Percentiles rank a stretch among this genome's conserved stretches.
Conservation (phyloP, 805 yeast genomes). For the Kodamaea lidongshanica region DNA sequence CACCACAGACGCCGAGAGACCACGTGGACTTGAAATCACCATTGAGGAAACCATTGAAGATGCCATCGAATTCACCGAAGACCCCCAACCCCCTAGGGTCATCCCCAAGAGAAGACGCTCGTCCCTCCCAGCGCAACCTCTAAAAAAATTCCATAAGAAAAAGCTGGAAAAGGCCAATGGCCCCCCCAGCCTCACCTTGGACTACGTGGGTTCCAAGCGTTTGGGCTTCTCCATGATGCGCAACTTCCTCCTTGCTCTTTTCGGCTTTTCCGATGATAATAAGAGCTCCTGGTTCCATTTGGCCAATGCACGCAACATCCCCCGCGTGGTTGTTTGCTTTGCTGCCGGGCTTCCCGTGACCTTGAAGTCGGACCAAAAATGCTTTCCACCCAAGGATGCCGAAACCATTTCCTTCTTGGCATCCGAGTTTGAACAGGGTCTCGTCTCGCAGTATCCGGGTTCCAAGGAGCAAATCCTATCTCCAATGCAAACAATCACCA, state of each 20-base stretch:
- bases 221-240: slow-evolving; percentile 16
- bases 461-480: slow-evolving; percentile 50
- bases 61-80: slow-evolving; percentile 21
- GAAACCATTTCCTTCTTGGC: slow-evolving; percentile 27
- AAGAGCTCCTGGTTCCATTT: slow-evolving; percentile 39
- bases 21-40: slow-evolving; percentile 11
- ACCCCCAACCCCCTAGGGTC: slow-evolving; percentile 6
- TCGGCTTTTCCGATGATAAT: slow-evolving; percentile 14
- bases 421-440: slow-evolving; percentile 32
- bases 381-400: slow-evolving; percentile 3
- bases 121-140: slow-evolving; percentile 5
- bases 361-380: neutral
- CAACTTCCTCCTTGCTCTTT: slow-evolving; percentile 14
- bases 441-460: slow-evolving; percentile 64
- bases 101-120: slow-evolving; percentile 34
- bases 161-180: slow-evolving; percentile 28
- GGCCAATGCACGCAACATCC: slow-evolving; percentile 40
- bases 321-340: slow-evolving; percentile 52
- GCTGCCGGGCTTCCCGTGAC: slow-evolving; percentile 52
- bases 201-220: slow-evolving; percentile 6
- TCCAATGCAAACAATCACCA: slow-evolving; percentile 48
- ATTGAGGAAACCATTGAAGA: slow-evolving; percentile 11
- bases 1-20: slow-evolving; percentile 14
- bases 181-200: slow-evolving; percentile 16
- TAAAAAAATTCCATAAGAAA: slow-evolving; percentile 20